Evolutionary conservation across 495 filamentous ascomycete genomes (phyloP).

Genomic region (Trichoderma orchidacearum): DNA sequence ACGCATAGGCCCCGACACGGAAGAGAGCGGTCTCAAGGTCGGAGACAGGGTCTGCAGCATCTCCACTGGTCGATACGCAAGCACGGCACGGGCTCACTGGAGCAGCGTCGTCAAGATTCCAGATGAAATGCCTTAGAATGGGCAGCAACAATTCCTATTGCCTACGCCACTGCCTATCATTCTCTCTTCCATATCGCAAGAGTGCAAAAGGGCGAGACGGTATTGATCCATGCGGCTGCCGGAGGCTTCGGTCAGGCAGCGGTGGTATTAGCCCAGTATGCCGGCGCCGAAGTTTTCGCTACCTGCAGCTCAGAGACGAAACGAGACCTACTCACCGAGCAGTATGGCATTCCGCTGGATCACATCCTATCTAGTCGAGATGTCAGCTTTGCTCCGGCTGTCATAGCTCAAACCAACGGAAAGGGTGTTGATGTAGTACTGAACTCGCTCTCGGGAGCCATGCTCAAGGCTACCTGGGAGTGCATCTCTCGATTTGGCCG

Average conservation of each 20-base stretch:
- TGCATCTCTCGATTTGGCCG: constrained; percentile 34
- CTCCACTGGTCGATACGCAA: background rate
- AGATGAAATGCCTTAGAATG: constrained; percentile 17
- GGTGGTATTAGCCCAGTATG: constrained; percentile 25
- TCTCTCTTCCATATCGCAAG: constrained; percentile 16
- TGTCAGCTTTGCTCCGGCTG: constrained; percentile 17
- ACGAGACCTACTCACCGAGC: constrained; percentile 11
- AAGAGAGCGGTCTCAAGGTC: constrained; percentile 6
- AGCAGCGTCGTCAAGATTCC: constrained; percentile 13
- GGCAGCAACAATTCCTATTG: constrained; percentile 33
- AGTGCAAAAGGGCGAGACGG: constrained; percentile 21
- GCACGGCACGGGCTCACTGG: background rate
- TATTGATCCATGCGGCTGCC: constrained; percentile 37
- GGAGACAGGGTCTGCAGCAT: constrained; percentile 14
- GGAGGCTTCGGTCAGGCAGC: constrained; percentile 37
- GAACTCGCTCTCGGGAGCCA: constrained; percentile 36
- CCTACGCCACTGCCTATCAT: constrained; percentile 39
- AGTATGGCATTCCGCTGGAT: constrained; percentile 24
- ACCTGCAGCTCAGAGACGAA: constrained; percentile 24
- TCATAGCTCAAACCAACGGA: constrained; percentile 27
- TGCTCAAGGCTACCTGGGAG: constrained; percentile 33
- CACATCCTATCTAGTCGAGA: constrained; percentile 30
- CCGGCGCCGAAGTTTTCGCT: constrained; percentile 32
- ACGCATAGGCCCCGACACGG: constrained; percentile 11
- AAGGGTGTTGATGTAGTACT: constrained; percentile 36